Conservation (phyloP, 2,329 filamentous ascomycete genomes). For the Diplodia corticola region DNA sequence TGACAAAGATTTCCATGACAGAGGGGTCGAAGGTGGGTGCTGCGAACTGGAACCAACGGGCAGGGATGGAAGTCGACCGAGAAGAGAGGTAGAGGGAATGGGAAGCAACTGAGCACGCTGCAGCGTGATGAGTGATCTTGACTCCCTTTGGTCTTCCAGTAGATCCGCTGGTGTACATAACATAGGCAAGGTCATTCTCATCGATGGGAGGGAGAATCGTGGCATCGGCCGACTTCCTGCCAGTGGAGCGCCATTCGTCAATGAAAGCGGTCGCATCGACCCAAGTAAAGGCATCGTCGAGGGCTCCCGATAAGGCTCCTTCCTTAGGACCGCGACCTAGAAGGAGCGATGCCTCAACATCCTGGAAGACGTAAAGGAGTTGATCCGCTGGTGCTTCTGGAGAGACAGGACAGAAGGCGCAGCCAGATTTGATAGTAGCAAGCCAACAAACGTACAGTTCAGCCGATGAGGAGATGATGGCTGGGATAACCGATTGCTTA, state of each 20-base stretch:
- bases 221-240: slow-evolving; percentile 30
- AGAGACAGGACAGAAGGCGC: slow-evolving; percentile 76
- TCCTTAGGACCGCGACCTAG: slow-evolving; percentile 3
- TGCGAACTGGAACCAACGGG: slow-evolving; percentile 76
- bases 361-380: slow-evolving; percentile 37
- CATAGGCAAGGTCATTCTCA: slow-evolving; percentile 21
- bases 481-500: slow-evolving; percentile 9
- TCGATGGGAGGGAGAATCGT: not conserved
- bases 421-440: slow-evolving; percentile 71
- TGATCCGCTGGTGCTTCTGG: slow-evolving; percentile 65
- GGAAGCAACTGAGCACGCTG: slow-evolving; percentile 44
- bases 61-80: slow-evolving; percentile 49
- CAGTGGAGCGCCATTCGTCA: not conserved
- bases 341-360: slow-evolving; percentile 15
- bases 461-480: slow-evolving; percentile 47
- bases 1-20: slow-evolving; percentile 87
- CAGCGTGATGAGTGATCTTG: slow-evolving; percentile 18
- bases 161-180: slow-evolving; percentile 23
- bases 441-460: slow-evolving; percentile 73
- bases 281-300: slow-evolving; percentile 25
- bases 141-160: slow-evolving; percentile 23
- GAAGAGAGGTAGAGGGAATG: slow-evolving; percentile 57
- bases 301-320: slow-evolving; percentile 32
- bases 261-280: slow-evolving; percentile 14
- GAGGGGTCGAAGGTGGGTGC: slow-evolving; percentile 85